A percentile compares a stretch with the other conserved stretches of the same genome.
These are phyloP conservation scores for Rhodomyrtus tomentosa DNA, from an alignment of 345 rosid genomes.

Conservation along the genomic window DNA sequence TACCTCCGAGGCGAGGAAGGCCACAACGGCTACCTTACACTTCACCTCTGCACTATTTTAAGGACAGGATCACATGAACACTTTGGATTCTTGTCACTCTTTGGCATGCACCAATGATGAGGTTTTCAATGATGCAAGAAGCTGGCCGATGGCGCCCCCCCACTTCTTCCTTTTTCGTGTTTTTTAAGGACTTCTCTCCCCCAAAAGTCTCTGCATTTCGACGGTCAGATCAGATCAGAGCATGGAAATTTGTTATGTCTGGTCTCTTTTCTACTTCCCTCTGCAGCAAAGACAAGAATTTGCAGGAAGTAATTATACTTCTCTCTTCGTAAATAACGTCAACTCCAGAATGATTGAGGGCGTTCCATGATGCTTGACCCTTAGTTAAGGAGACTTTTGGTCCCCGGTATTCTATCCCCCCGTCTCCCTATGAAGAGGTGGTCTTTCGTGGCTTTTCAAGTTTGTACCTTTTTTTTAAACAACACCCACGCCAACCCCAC, in stretches of 20 bases:
- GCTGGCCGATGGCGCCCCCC: background rate
- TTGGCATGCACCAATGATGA: background rate
- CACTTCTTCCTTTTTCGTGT: background rate
- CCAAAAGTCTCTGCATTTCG: background rate
- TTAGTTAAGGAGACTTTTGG: background rate
- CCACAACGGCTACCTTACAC: background rate
- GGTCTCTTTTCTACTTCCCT: background rate
- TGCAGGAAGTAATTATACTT: background rate
- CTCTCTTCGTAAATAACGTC: background rate
- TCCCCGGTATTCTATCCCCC: background rate
- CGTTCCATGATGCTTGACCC: background rate
- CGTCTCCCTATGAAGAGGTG: background rate
- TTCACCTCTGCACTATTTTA: too few relatives aligned
- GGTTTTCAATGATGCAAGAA: background rate
- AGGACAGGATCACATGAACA: background rate
- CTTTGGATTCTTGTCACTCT: slow-evolving; percentile 5
- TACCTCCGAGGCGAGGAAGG: background rate
- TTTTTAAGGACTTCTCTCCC: background rate
- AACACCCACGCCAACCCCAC: too few relatives aligned
- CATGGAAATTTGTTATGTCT: background rate
- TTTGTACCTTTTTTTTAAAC: too few relatives aligned
- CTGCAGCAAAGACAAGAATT: background rate
- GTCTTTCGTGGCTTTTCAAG: background rate
- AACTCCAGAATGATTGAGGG: background rate
- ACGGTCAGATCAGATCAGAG: background rate